These are phyloP conservation scores for Scheffersomyces spartinae DNA, from an alignment of 805 yeast species.

Conservation along the genomic window DNA sequence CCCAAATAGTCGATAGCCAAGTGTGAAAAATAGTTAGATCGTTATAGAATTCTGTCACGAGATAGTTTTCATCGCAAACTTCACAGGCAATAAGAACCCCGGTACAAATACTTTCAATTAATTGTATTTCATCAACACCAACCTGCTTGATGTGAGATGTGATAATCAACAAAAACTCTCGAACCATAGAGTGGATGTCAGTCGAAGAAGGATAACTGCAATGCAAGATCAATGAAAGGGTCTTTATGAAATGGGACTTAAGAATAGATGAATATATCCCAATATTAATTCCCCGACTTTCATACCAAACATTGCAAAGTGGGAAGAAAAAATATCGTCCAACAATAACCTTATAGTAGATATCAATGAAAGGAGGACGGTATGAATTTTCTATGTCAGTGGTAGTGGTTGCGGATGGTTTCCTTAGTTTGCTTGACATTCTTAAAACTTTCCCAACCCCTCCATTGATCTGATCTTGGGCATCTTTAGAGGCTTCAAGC, in stretches of 20 bases:
- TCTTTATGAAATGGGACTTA: slow-evolving; percentile 46
- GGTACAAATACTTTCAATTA: slow-evolving; percentile 26
- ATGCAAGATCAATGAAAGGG: slow-evolving; percentile 44
- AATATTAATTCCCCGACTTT: slow-evolving; percentile 31
- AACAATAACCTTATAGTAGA: slow-evolving; percentile 23
- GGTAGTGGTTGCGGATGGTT: slow-evolving; percentile 7
- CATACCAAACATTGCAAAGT: slow-evolving; percentile 37
- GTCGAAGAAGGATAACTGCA: slow-evolving; percentile 45
- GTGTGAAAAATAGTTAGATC: slow-evolving; percentile 11
- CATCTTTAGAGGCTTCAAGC: slow-evolving; percentile 17
- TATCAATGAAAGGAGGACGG: no score
- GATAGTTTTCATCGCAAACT: slow-evolving; percentile 15
- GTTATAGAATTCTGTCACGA: slow-evolving; percentile 12
- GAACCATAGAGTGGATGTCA: slow-evolving; percentile 44
- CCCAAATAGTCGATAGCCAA: slow-evolving; percentile 21
- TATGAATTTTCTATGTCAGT: slow-evolving; percentile 23
- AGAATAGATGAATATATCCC: slow-evolving; percentile 46
- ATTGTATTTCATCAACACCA: slow-evolving; percentile 17
- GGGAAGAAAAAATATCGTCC: slow-evolving; percentile 41
- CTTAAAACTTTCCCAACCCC: slow-evolving; percentile 33
- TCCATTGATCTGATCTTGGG: slow-evolving; percentile 17
- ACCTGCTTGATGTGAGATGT: slow-evolving; percentile 6
- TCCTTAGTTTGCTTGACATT: slow-evolving; percentile 24
- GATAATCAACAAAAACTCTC: slow-evolving; percentile 34
- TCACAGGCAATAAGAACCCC: slow-evolving; percentile 25